A percentile compares a stretch with the other conserved stretches of the same genome.
These are phyloP conservation scores for Trypanosoma platydactyli DNA, from an alignment of 208 protist species.

Conservation along the genomic window DNA sequence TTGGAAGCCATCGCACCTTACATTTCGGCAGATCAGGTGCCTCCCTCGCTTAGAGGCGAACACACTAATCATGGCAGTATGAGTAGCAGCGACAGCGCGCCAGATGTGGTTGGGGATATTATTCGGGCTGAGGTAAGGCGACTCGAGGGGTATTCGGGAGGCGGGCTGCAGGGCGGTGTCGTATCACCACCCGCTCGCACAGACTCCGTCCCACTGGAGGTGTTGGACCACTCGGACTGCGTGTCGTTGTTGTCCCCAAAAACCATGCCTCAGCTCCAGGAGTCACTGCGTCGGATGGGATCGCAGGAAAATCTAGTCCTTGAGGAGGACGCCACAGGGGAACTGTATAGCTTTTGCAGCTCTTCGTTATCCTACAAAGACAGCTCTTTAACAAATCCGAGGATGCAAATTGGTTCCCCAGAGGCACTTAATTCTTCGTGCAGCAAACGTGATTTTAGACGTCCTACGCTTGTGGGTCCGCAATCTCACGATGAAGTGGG, in stretches of 20 bases:
- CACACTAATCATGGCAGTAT: no score
- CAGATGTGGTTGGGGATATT: slow-evolving; percentile 36
- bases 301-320: background rate
- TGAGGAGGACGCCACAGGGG: background rate
- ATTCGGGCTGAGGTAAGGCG: slow-evolving; percentile 40
- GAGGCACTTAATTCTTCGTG: background rate
- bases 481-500: background rate
- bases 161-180: background rate
- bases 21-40: slow-evolving; percentile 52
- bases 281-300: no score
- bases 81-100: background rate
- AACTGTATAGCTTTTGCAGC: slow-evolving; percentile 16
- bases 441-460: background rate
- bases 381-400: no score
- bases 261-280: no score
- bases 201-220: background rate
- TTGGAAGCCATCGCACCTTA: slow-evolving; percentile 43
- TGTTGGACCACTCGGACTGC: no score
- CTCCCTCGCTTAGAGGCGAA: slow-evolving; percentile 47
- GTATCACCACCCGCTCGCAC: background rate
- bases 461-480: background rate
- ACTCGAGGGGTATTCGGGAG: background rate
- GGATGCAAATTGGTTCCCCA: slow-evolving; percentile 20
- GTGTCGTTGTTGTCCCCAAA: no score
- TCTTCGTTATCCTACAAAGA: background rate